Percentiles rank a stretch among this genome's conserved stretches.
These are phyloP conservation scores for Rhododendron molle DNA, from an alignment of 148 eudicot species.

Conservation along the genomic window DNA sequence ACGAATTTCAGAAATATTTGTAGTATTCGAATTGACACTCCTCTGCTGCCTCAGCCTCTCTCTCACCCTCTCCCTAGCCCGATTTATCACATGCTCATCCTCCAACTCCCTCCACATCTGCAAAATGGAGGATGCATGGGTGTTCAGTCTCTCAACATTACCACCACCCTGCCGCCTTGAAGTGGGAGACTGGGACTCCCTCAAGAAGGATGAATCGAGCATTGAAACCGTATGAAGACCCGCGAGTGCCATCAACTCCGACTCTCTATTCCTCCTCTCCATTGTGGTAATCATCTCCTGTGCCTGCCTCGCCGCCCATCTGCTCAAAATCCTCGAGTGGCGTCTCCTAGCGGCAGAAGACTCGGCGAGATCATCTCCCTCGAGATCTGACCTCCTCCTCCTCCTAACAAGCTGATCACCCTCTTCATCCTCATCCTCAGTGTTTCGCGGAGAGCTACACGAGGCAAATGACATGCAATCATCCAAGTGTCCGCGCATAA, in stretches of 20 bases:
- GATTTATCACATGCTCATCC: slow-evolving; percentile 68
- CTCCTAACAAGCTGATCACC: slow-evolving; percentile 78
- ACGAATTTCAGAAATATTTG: slow-evolving; percentile 42
- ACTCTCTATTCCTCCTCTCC: slow-evolving; percentile 87
- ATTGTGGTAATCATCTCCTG: slow-evolving; percentile 95
- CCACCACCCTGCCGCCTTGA: slow-evolving; percentile 55
- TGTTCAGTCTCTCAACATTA: slow-evolving; percentile 68
- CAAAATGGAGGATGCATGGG: slow-evolving; percentile 73
- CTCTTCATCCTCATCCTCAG: slow-evolving; percentile 82
- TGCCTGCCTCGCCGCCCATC: slow-evolving; percentile 98
- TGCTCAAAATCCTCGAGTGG: slow-evolving; percentile 75
- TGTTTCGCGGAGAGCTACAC: slow-evolving; percentile 67
- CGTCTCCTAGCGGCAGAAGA: slow-evolving; percentile 93
- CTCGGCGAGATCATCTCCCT: slow-evolving; percentile 94
- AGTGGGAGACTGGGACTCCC: slow-evolving; percentile 82
- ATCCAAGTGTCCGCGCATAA: slow-evolving; percentile 79
- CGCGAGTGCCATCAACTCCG: slow-evolving; percentile 97
- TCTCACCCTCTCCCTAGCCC: slow-evolving; percentile 72
- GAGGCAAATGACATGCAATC: slow-evolving; percentile 86
- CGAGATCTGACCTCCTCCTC: slow-evolving; percentile 85
- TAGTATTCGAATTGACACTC: slow-evolving; percentile 51
- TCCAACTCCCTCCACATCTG: slow-evolving; percentile 99
- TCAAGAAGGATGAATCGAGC: slow-evolving; percentile 91
- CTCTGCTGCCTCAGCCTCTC: slow-evolving; percentile 71
- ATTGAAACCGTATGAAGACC: slow-evolving; percentile 92